Base-by-base conservation (phyloP, 2,329 filamentous ascomycete species). In the Aurifilum marmelostoma region DNA sequence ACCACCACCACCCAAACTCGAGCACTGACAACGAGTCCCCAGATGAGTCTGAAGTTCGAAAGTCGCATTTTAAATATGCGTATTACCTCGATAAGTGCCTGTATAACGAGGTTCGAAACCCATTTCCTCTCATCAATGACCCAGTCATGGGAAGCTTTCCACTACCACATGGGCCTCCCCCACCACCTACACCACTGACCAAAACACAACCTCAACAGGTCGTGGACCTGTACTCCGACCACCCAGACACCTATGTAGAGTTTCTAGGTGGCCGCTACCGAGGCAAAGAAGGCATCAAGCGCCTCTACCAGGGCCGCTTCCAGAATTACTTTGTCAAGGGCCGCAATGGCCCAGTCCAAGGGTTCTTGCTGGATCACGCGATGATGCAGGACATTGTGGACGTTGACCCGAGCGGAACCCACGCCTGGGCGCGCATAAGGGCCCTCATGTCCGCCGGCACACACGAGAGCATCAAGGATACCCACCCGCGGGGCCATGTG, bases 21-120 rank as follows among this genome's bases (percentile, higher is more conserved):
- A 14, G 6, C 56, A 3, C 70, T 73, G 39, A 68, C 41, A 18
- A 8, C 5, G 3, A 37, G 29, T 29, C 16, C 21, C 7, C 65
- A 85, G 85, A 86, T 68, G 83, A 87, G 74, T 82, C 84, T 47
- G 83, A 87, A 72, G 81, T 87, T 61, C 82, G 83, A 68, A 87
- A 86, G 74, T 80, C 84, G 3, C 85, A 87, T 73, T 85, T 84
- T 79, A 87, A 84, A 70, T 88, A 87, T 75, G 85, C 85, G 34
- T 87, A 88, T 75, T 88, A 87, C 74, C 79, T 88, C 34, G 85
- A 88, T 77, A 88, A 88, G 72, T 88, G 85, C 70, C 78, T 88
- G 1, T 88, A 87, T 76, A 81, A 86, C 71, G 84, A 87, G 78
- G 84, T 83, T 66, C 61, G 69, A 8, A n/a, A n/a, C n/a, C n/a